phyloP scores from a whole-genome alignment of 1,284 basidiomycete genomes.

The Lignosus rhinocerotis region DNA sequence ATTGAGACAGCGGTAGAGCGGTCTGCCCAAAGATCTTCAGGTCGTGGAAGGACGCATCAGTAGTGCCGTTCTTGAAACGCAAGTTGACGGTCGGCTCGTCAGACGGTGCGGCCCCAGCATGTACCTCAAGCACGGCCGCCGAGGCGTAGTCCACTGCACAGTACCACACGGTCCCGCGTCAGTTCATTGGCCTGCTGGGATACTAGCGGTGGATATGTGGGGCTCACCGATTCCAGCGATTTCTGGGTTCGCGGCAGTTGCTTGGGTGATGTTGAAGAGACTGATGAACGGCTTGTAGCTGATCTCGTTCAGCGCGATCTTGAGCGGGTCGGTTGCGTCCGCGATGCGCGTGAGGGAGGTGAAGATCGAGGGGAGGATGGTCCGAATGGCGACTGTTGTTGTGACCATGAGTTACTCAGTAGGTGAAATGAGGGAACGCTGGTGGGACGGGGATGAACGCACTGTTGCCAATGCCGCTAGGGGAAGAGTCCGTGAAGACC shows the following conservation, averaged over 20 bases:
- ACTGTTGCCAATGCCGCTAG: conserved; percentile 47
- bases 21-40: conserved; percentile 14
- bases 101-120: conserved; percentile 17
- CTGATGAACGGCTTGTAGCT: conserved; percentile 58
- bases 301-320: conserved; percentile 42
- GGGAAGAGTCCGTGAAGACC: conserved; percentile 43
- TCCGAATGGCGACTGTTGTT: conserved; percentile 40
- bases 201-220: background rate
- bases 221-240: conserved; percentile 37
- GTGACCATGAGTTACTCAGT: background rate
- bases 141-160: conserved; percentile 49
- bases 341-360: conserved; percentile 42
- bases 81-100: conserved; percentile 35
- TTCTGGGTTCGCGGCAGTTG: conserved; percentile 34
- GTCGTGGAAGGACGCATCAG: conserved; percentile 28
- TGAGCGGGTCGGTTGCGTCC: conserved; percentile 40
- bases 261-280: conserved; percentile 48
- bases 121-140: conserved; percentile 45
- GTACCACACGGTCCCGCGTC: background rate
- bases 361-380: conserved; percentile 47
- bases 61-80: conserved; percentile 54
- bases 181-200: background rate
- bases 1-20: conserved; percentile 33
- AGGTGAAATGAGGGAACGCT: background rate
- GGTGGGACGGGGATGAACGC: conserved; percentile 12